Evolutionary conservation across 1,139 yeast genomes (phyloP), one percentile per base, ranked within the genome.

Genomic region (Tardiomyces blankii): DNA sequence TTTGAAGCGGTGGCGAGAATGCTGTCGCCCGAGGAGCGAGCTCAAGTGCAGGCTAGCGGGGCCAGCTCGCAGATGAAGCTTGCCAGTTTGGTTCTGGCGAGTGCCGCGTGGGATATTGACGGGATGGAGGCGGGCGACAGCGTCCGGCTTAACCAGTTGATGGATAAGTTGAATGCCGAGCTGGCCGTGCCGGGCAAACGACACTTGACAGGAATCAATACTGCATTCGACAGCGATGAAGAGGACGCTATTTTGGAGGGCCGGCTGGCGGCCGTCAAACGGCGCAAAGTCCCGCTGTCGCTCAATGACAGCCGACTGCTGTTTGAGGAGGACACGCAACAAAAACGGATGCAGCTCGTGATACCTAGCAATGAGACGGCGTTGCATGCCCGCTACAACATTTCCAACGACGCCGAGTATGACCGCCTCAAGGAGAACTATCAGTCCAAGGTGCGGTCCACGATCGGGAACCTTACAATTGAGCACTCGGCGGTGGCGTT

Each of bases 401-500:
- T 89, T 38, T 88, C 96, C 9, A 93, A 93, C 63, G 98, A 93
- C 63, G 74, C 77, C 41, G 85, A 83, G 42, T 93, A 93, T 61
- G 95, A 86, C 49, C 66, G 82, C 48, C 70, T 93, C 56, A 84
- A 83, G 59, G 84, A 80, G 51, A 89, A 88, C 56, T 88, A 89
- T 61, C 94, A 87, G 60, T 81, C 95, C 42, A 89, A 87, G 68
- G 87, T 91, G 35, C 80, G 99, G 62, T 81, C 95, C 5, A 94
- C 95, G 18, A 81, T 93, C 58, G 95, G 97, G 48, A 87, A 91
- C 54, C 71, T 93, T 52, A 82, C 77, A 48, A 88, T 93, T 50
- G 98, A 93, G 57, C 98, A 93, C 63, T 78, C 96, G 0, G 74
- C 80, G 57, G 95, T 96, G 2, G 96, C 98, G 0, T 63, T 80